These are phyloP conservation scores for Tagetes patula DNA, from an alignment of 129 eudicot genomes.

Conservation along the genomic window DNA sequence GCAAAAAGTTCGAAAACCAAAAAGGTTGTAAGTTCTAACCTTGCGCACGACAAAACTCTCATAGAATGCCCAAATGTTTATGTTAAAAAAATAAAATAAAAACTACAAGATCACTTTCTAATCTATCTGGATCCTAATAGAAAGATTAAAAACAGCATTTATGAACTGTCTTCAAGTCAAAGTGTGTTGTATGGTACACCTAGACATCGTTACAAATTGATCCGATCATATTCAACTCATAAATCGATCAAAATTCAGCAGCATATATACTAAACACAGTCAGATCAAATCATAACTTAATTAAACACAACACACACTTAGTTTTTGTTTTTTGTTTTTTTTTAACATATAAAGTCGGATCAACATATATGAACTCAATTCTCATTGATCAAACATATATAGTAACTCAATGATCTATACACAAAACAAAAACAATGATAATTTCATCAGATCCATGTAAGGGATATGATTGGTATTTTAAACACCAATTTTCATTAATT, in stretches of 20 bases:
- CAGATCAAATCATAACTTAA: conserved; percentile 11
- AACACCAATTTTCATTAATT: neutral
- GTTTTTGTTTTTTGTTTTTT: too few species aligned
- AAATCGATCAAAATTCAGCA: neutral
- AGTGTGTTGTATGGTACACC: neutral
- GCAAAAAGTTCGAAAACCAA: too few species aligned
- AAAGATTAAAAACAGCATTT: neutral
- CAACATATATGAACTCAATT: neutral
- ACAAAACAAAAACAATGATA: conserved; percentile 2
- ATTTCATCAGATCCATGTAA: conserved; percentile 26
- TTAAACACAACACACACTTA: neutral
- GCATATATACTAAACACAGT: neutral
- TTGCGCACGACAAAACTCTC: too few species aligned
- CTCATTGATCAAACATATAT: too few species aligned
- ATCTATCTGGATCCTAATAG: neutral
- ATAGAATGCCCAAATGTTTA: too few species aligned
- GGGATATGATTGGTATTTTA: neutral
- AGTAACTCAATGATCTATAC: neutral
- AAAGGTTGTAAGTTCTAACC: too few species aligned
- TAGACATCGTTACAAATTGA: neutral
- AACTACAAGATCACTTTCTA: neutral
- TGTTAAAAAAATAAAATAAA: neutral
- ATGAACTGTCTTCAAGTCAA: conserved; percentile 1
- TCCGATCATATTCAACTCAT: conserved; percentile 13
- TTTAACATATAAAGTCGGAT: neutral